phyloP scores from a whole-genome alignment of 441 rosid genomes.

The Pelargonium australe region DNA sequence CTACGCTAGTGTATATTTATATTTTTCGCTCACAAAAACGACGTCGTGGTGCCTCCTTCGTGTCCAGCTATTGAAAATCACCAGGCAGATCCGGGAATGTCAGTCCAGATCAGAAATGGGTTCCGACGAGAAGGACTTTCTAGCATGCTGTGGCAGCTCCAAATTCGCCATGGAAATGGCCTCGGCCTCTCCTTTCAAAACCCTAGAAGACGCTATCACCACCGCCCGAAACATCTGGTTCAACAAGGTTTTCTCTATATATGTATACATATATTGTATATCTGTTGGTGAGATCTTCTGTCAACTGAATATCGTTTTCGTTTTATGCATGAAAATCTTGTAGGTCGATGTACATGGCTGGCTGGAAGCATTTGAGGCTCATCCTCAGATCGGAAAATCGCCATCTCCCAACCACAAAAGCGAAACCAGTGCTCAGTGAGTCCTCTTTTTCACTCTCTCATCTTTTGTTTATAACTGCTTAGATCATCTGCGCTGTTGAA shows the following conservation, averaged over 20 bases:
- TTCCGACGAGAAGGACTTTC: conserved; percentile 47
- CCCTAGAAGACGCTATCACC: conserved; percentile 39
- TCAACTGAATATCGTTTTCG: neutral
- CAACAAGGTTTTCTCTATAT: conserved; percentile 32
- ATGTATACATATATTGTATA: neutral
- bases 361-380: conserved; percentile 78
- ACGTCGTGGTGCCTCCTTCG: no score
- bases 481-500: neutral
- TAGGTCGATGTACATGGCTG: conserved; percentile 66
- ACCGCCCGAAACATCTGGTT: conserved; percentile 68
- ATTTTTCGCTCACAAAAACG: no score
- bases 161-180: conserved; percentile 56
- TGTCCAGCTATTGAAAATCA: no score
- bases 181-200: conserved; percentile 39
- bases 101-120: conserved; percentile 16
- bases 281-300: neutral
- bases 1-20: no score
- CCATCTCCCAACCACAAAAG: conserved; percentile 29
- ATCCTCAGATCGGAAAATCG: conserved; percentile 71
- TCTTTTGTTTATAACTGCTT: neutral
- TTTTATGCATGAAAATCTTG: neutral
- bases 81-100: neutral
- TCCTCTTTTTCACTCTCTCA: neutral
- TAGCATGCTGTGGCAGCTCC: conserved; percentile 72
- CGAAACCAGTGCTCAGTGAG: conserved; percentile 40